Evolutionary conservation across 1,139 yeast species (phyloP), one percentile per base, ranked within the genome.

Genomic region (Suhomyces choctaworum): DNA sequence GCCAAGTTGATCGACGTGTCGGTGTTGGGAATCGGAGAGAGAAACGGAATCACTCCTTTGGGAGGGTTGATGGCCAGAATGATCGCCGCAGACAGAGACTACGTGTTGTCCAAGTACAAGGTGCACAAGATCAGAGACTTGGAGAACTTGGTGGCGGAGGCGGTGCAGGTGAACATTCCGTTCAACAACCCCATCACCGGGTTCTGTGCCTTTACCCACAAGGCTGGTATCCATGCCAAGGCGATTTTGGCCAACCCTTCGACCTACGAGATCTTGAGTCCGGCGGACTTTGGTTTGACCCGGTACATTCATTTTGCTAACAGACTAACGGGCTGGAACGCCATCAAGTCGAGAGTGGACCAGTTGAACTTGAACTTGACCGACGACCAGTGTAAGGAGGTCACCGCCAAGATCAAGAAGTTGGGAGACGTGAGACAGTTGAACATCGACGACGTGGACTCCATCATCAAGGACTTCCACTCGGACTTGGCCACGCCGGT

Each of bases 141-240:
- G 60, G 98, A 92, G 68, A 88, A 84, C 64, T 73, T 92, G 64
- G 97, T 92, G 44, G 97, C 97, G 36, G 96, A 90, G 48, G 95
- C 97, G 20, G 97, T 92, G 37, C 95, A 88, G 67, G 96, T 92
- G 45, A 90, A 90, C 66, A 80, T 92, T 58, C 98, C 98, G 44
- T 92, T 92, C 76, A 92, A 92, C 78, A 92, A 92, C 73, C 97
- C 97, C 52, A 89, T 92, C 63, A 92, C 98, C 32, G 98, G 98
- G 37, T 92, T 92, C 82, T 92, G 97, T 74, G 98, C 98, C 36
- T 92, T 92, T 71, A 92, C 98, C 39, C 98, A 92, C 76, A 92
- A 92, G 77, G 98, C 98, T 38, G 98, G 98, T 71, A 90, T 92
- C 58, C 98, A 92, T 62, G 97, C 98, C 56, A 92, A 92, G 77